Base-by-base conservation (phyloP, 148 eudicot species). In the Tetragonia tetragonoides region DNA sequence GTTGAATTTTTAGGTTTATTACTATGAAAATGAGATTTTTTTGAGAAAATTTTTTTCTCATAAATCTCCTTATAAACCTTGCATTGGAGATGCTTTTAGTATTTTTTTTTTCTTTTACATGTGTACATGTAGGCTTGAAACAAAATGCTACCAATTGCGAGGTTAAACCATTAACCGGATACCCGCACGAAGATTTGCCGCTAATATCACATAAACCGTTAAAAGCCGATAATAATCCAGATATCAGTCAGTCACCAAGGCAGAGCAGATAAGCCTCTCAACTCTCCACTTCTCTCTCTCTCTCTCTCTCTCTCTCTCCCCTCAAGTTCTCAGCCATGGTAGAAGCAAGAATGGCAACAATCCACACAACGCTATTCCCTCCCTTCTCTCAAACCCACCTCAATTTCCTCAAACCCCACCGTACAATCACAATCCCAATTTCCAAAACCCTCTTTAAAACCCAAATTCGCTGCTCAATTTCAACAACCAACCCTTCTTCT, bases 401-500 rank as follows among this genome's bases (percentile, higher is more conserved):
- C 3, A 69, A 24, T 56, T 66, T 51, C 4, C 72, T 16, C 70
- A 40, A 40, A 68, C 62, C 75, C 44, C 61, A 3, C 74, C 42
- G n/a, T 24, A 3, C 69, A 41, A 9, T 64, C 38, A 44, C 67
- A 74, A 47, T 68, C 15, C 77, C 39, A 14, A 44, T 10, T 10
- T 7, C 20, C 15, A 4, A 16, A 15, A 1, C 79, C 62, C 68
- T 16, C 7, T 7, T 11, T 7, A 4, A 16, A 15, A 1, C 79
- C 62, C 68, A 24, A 12, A 67, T 85, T 61, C 80, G 82, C 62
- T 87, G 89, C 85, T 84, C 89, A 57, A 66, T 88, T 80, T 80
- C 90, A 3, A 75, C 91, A n/a, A 40, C 66, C 18, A 51, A 51
- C 5, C 20, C 63, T 2, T 20, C 73, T 15, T 21, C 59, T 6